phyloP scores from a whole-genome alignment of 1,139 yeast species.

The Wickerhamiella infanticola region DNA sequence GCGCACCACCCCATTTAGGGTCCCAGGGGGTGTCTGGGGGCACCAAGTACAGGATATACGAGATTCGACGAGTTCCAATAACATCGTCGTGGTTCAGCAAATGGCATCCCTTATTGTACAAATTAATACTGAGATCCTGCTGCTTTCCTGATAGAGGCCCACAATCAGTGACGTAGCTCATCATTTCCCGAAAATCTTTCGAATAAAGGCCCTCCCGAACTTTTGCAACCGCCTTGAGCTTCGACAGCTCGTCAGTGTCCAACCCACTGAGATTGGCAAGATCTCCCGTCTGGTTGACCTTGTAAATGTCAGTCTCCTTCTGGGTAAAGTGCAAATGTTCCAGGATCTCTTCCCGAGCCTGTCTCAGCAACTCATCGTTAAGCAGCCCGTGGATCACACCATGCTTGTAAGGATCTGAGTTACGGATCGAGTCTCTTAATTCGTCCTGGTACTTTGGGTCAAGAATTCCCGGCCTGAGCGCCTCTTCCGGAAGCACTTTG shows the following conservation, averaged over 20 bases:
- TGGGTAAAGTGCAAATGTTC: slow-evolving; percentile 75
- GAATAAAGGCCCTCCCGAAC: slow-evolving; percentile 80
- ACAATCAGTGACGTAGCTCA: slow-evolving; percentile 73
- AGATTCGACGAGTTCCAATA: slow-evolving; percentile 84
- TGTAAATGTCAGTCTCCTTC: slow-evolving; percentile 94
- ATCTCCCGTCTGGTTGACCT: slow-evolving; percentile 90
- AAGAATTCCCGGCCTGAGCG: slow-evolving; percentile 6
- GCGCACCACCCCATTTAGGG: slow-evolving; percentile 77
- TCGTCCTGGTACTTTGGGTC: slow-evolving; percentile 8
- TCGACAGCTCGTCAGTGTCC: slow-evolving; percentile 54
- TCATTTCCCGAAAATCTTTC: slow-evolving; percentile 61
- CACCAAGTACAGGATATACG: slow-evolving; percentile 82
- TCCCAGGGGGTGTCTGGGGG: slow-evolving; percentile 87
- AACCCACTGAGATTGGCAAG: slow-evolving; percentile 83
- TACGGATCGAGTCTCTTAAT: slow-evolving; percentile 18
- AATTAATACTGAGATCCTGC: slow-evolving; percentile 85
- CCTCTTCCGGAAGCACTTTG: neutral
- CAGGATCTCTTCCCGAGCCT: slow-evolving; percentile 73
- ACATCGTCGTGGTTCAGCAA: slow-evolving; percentile 93
- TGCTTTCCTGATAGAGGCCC: slow-evolving; percentile 81
- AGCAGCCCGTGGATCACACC: slow-evolving; percentile 65
- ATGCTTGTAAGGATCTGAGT: slow-evolving; percentile 73
- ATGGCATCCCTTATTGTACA: slow-evolving; percentile 88
- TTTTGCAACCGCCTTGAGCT: slow-evolving; percentile 59
- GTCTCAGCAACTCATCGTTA: slow-evolving; percentile 58